Conservation (phyloP, 345 rosid species). For the Pistacia atlantica region DNA sequence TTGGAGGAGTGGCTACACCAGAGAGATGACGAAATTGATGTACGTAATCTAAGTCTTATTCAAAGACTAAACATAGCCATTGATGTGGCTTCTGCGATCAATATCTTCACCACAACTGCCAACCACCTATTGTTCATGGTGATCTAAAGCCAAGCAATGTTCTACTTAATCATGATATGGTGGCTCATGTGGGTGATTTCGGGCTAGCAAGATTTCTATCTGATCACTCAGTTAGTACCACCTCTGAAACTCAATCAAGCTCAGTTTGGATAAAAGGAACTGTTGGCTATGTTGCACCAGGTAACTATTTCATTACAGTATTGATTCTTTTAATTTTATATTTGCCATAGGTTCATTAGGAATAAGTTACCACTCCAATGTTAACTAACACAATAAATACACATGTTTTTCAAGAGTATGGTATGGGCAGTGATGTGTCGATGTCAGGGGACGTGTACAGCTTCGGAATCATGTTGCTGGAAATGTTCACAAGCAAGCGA, state of each 20-base stretch:
- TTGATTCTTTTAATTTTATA: no score
- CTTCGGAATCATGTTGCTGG: slow-evolving; percentile 4
- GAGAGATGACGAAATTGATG: neutral
- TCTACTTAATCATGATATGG: slow-evolving; percentile 21
- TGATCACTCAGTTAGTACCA: neutral
- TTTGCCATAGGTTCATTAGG: no score
- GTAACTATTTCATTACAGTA: neutral
- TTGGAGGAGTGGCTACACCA: slow-evolving; percentile 20
- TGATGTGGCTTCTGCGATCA: slow-evolving; percentile 23
- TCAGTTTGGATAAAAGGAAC: slow-evolving; percentile 24
- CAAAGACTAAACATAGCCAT: slow-evolving; percentile 22
- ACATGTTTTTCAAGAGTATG: neutral
- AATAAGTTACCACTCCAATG: no score
- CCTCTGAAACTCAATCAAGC: neutral
- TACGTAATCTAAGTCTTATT: slow-evolving; percentile 11
- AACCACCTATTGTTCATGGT: slow-evolving; percentile 21
- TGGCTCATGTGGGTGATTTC: slow-evolving; percentile 27
- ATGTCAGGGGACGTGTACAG: slow-evolving; percentile 1
- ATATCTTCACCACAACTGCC: slow-evolving; percentile 24
- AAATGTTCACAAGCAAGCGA: neutral
- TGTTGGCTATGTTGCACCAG: slow-evolving; percentile 17
- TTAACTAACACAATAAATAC: no score
- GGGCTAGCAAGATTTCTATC: slow-evolving; percentile 19
- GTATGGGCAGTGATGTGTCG: neutral
- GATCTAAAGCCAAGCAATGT: slow-evolving; percentile 27